Evolutionary conservation across 1,284 basidiomycete genomes (phyloP), one percentile per base, ranked within the genome.

Genomic region (Exobasidium cylindrosporum): DNA sequence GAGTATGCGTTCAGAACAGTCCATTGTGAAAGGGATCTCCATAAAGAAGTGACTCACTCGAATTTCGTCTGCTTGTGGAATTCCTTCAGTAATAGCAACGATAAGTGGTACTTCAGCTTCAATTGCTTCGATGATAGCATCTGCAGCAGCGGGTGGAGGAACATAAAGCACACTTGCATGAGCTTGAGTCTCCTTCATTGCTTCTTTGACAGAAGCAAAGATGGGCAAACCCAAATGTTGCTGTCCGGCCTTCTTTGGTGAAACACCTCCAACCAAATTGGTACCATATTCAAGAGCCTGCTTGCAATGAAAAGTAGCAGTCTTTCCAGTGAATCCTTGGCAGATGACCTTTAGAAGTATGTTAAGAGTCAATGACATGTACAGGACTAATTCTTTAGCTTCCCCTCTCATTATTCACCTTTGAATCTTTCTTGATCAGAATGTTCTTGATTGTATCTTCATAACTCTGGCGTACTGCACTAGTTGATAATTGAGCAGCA

Each of bases 191-290:
- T 77, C 71, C 10, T 67, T 60, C 29, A 74, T 69, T 1, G 77
- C 93, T 85, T 98, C 96, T 74, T 85, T 86, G 61, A 99, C 96
- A 50, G 87, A 87, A 47, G 91, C 95, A 77, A 93, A 99, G 49
- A 99, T 89, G 61, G 96, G 96, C 46, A 97, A 85, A 49, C 94
- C 95, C 65, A 98, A 86, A 83, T 99, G 96, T 14, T 87, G 91
- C 82, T 91, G 88, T 35, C 96, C 96, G 58, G 94, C 96, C 83
- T 97, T 98, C 84, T 91, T 96, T 57, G 95, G 96, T 43, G 92
- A 94, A 60, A 96, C 93, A 78, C 96, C 96, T 63, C 95, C 96
- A 64, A 99, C 92, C 87, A 98, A 92, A 65, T 89, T 90, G 64
- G 96, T 98, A 32, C 94, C 94, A 81, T 92, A 98, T 56, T 87